Base-by-base conservation (phyloP, 2,329 filamentous ascomycete genomes). In the Nemania diffusa region DNA sequence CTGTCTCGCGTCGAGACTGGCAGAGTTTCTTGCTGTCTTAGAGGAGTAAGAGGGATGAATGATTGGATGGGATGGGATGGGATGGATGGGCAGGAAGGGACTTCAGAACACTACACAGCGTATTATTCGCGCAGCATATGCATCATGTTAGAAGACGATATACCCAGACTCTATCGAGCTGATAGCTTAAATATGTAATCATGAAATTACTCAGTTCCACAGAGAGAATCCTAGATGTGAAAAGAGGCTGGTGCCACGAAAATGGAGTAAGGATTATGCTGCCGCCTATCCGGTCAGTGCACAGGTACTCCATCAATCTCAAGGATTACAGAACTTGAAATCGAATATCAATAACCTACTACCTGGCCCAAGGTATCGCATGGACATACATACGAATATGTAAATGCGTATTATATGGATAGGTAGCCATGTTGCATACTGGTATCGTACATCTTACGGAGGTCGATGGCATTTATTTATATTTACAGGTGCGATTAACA, bases 101-200 rank as follows among this genome's bases (percentile, higher is more conserved):
- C 22, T 46, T 56, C 42, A 59, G 24, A 56, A 17, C 40, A 22
- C 50, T 34, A 27, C 20, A 26, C 9, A 61, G 56, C 51, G 52
- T 48, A 34, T 40, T 48, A 60, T 64, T 20, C 56, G 48, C 57
- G 37, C 50, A 46, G 60, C 61, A 64, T 64, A 60, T 51, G 61
- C 61, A 62, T 64, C 37, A 57, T 44, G 57, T 64, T 67, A 67
- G 32, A 66, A 64, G 32, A 66, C 55, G 61, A 63, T 64, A 67
- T 67, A 64, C 61, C 48, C 48, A 59, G 24, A 56, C 34, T 59
- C 48, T 50, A 42, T 40, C 29, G 29, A 51, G 7, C 34, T 37
- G 24, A 26, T 50, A 50, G 22, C 46, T 53, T 60, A 59, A 32
- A 62, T 53, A 62, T 57, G 52, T 57, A 61, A 65, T 51, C 22